Evolutionary conservation across 257 asterid species (phyloP), one percentile per base, ranked within the genome.

Genomic region (Penstemon barbatus): DNA sequence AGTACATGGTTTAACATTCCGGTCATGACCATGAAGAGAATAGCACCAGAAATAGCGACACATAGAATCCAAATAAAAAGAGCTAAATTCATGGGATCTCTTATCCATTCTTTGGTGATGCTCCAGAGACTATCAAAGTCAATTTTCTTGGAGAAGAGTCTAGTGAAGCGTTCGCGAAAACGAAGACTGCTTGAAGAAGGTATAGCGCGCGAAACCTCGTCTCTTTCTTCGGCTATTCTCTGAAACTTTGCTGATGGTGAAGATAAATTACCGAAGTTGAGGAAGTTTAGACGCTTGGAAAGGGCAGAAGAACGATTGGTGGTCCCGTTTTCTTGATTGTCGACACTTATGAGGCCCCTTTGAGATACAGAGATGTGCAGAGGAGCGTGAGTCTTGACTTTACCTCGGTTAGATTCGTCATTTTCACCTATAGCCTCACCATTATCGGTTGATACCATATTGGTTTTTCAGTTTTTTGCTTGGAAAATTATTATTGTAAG

Each of bases 41-140:
- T 83, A 59, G 97, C 97, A 18, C 97, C 97, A 3, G 97, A 91
- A 71, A 91, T 65, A 63, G 95, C 97, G 58, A 91, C 96, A 55
- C 78, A 68, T 2, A 72, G 40, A 10, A 88, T 86, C 97, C 96
- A 91, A 57, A 86, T 25, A 63, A 86, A 84, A 73, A 89, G 91
- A 39, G 95, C 96, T 72, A 89, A 18, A 69, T 91, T 88, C 69
- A 83, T 65, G 4, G 96, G 97, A 77, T 91, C 70, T 68, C 84
- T 76, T 57, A 91, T 80, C 97, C 97, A 88, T 71, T 88, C 95
- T 72, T 83, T 89, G 76, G 83, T 38, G 7, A 91, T 69, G 43
- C 68, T 81, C 68, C 84, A 51, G 33, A 91, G 81, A 57, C 79
- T 78, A 50, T 69, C 33, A 87, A 87, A 84, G 72, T 88, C 87